A percentile compares a stretch with the other conserved stretches of the same genome.
These are phyloP conservation scores for Xylaria palmicola DNA, from an alignment of 495 filamentous ascomycete genomes.

Conservation along the genomic window DNA sequence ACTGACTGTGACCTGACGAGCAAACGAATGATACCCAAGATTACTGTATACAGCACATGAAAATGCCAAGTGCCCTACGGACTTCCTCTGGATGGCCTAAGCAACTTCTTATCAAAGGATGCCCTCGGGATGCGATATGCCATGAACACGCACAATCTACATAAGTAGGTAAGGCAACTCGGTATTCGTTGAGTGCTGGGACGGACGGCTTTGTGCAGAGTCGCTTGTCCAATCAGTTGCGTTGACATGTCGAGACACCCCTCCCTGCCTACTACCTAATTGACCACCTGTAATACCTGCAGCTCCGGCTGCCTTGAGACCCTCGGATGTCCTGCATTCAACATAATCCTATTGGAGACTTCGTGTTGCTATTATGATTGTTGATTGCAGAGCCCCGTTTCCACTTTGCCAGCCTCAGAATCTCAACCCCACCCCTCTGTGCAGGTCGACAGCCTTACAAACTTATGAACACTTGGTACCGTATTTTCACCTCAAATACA, in stretches of 20 bases:
- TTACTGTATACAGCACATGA: neutral
- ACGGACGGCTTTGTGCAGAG: neutral
- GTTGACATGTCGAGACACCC: neutral
- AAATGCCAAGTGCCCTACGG: neutral
- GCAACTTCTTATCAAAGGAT: too few species aligned
- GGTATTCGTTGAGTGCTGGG: too few species aligned
- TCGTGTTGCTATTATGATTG: neutral
- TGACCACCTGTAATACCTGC: neutral
- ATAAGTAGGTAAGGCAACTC: too few species aligned
- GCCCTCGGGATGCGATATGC: too few species aligned
- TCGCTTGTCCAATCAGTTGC: neutral
- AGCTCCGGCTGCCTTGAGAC: neutral
- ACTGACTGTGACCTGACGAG: neutral
- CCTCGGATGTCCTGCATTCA: too few species aligned
- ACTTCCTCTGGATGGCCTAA: neutral
- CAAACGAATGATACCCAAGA: conserved; percentile 8
- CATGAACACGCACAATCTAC: too few species aligned
- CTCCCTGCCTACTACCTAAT: neutral
- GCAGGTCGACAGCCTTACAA: too few species aligned
- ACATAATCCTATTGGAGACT: neutral
- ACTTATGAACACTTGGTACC: too few species aligned
- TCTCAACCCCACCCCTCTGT: neutral
- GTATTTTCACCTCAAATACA: too few species aligned
- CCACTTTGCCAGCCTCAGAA: neutral
- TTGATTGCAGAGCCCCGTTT: neutral